Evolutionary conservation across 2,329 filamentous ascomycete species (phyloP).

Genomic region (Sporothrix humicola): DNA sequence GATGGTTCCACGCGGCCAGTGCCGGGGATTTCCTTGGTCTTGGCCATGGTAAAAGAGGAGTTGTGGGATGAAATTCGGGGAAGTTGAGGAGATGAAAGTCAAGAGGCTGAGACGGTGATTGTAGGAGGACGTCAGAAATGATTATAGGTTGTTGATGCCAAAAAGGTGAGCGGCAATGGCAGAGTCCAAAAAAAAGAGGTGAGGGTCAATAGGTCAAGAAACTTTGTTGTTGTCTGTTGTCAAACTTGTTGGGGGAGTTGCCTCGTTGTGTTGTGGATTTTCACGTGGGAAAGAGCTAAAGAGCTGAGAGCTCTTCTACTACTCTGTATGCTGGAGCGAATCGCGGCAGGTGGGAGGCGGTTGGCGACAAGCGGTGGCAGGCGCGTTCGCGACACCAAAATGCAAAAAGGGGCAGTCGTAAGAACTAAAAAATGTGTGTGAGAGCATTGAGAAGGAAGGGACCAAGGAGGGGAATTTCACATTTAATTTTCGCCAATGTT

Average conservation of each 20-base stretch:
- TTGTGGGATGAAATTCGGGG: neutral
- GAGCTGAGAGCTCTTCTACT: neutral
- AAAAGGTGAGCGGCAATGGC: neutral
- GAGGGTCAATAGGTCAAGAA: too few relatives aligned
- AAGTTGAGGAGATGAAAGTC: neutral
- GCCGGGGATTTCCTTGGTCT: slow-evolving; percentile 29
- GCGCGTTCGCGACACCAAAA: neutral
- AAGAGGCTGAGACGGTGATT: too few relatives aligned
- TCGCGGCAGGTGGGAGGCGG: neutral
- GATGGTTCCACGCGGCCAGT: slow-evolving; percentile 43
- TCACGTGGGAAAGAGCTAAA: slow-evolving; percentile 8
- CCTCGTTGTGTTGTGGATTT: slow-evolving; percentile 1
- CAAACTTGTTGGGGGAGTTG: neutral
- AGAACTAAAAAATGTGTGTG: too few relatives aligned
- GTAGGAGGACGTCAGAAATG: neutral
- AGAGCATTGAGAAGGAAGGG: neutral
- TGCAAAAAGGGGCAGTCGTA: slow-evolving; percentile 2
- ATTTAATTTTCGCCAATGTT: slow-evolving; percentile 3
- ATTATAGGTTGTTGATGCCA: neutral
- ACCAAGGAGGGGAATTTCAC: neutral
- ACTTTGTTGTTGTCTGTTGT: neutral
- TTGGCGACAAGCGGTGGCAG: neutral
- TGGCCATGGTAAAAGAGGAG: neutral
- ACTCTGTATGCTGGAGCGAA: neutral
- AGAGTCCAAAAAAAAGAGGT: neutral